Percentiles rank a stretch among this genome's conserved stretches.
Evolutionary conservation across 73 alveolate species (phyloP).

Genomic region (Urostyla sp.): DNA sequence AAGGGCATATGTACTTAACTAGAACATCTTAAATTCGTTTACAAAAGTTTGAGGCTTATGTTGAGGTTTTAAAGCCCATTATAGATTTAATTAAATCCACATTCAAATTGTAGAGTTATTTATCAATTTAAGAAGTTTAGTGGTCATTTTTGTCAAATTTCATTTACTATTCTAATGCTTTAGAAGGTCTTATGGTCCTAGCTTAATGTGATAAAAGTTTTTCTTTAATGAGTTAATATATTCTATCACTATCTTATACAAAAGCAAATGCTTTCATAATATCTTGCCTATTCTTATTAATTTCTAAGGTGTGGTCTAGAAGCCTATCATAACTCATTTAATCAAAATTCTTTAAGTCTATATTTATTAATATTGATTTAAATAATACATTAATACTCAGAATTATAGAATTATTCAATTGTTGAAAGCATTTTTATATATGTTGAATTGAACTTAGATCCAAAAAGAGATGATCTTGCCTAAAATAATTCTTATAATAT

Average conservation of each 20-base stretch:
- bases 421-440: neutral
- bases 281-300: neutral
- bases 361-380: neutral
- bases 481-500: conserved; percentile 15
- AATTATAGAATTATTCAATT: conserved; percentile 40
- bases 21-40: neutral
- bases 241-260: conserved; percentile 43
- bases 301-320: neutral
- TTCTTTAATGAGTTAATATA: conserved; percentile 10
- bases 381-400: conserved; percentile 1
- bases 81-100: no score
- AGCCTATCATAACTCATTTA: conserved; percentile 12
- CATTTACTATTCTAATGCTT: conserved; percentile 11
- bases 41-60: no score
- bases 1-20: conserved; percentile 10
- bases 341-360: conserved; percentile 24
- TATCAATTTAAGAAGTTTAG: conserved; percentile 41
- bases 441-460: neutral
- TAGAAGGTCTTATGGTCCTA: conserved; percentile 20
- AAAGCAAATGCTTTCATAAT: conserved; percentile 38
- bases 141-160: neutral
- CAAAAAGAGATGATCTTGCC: conserved; percentile 3
- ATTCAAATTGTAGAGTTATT: conserved; percentile 7
- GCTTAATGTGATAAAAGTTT: neutral
- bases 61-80: no score